Conservation (phyloP, 495 filamentous ascomycete genomes). For the Penicillium cataractarum region DNA sequence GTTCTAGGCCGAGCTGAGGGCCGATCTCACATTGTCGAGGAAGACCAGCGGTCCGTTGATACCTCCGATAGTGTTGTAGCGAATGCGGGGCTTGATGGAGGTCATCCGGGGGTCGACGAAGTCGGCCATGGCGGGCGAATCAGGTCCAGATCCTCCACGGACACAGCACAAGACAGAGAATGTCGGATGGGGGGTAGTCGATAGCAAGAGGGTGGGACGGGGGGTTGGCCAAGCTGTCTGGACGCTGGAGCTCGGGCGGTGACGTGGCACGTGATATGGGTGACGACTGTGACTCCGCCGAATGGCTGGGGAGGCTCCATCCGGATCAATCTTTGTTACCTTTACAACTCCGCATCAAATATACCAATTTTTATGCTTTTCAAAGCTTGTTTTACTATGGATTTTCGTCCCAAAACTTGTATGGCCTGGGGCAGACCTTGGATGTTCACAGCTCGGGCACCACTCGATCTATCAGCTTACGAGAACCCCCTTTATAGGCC, state of each 20-base stretch:
- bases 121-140: constrained; percentile 58
- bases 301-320: background rate
- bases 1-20: constrained; percentile 4
- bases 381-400: too few relatives aligned
- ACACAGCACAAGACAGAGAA: constrained; percentile 12
- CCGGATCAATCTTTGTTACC: background rate
- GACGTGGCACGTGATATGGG: constrained; percentile 31
- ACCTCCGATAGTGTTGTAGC: constrained; percentile 98
- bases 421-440: too few relatives aligned
- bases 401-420: too few relatives aligned
- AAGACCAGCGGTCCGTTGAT: constrained; percentile 98
- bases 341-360: too few relatives aligned
- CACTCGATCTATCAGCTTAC: background rate
- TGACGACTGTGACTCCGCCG: constrained; percentile 3
- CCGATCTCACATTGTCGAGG: constrained; percentile 77
- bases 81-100: constrained; percentile 78
- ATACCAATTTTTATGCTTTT: too few relatives aligned
- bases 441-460: too few relatives aligned
- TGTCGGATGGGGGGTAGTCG: constrained; percentile 17
- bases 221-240: constrained; percentile 35
- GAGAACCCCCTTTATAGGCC: background rate
- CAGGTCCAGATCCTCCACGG: constrained; percentile 28
- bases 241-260: constrained; percentile 35
- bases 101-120: constrained; percentile 77
- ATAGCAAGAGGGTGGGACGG: constrained; percentile 26